Evolutionary conservation across 495 filamentous ascomycete species (phyloP).

Genomic region (Articulospora tetracladia): DNA sequence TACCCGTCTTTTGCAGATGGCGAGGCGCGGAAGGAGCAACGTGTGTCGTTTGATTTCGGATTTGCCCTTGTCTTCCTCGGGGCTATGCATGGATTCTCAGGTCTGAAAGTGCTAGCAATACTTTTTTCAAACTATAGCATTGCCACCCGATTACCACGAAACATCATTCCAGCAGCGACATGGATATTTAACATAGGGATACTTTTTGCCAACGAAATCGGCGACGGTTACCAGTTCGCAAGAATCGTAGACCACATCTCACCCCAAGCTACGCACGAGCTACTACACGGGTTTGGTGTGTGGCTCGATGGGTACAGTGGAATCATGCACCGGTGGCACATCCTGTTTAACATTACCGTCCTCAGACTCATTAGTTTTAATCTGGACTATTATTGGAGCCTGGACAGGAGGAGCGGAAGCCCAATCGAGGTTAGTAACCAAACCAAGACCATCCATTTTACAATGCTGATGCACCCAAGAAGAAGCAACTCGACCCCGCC

Average conservation of each 20-base stretch:
- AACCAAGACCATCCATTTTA: constrained; percentile 3
- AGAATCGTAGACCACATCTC: constrained; percentile 53
- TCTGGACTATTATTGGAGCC: constrained; percentile 93
- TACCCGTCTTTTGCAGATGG: constrained; percentile 44
- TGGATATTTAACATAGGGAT: constrained; percentile 91
- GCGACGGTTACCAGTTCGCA: constrained; percentile 67
- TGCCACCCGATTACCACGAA: constrained; percentile 61
- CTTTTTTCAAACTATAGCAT: constrained; percentile 79
- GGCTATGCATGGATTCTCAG: constrained; percentile 81
- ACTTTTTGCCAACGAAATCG: constrained; percentile 88
- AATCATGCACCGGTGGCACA: constrained; percentile 83
- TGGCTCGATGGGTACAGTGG: constrained; percentile 76
- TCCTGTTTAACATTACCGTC: constrained; percentile 96
- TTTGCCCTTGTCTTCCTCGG: constrained; percentile 78
- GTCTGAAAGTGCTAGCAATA: constrained; percentile 75
- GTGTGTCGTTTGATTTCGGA: constrained; percentile 77
- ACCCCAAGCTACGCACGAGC: constrained; percentile 29
- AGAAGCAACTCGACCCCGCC: constrained; percentile 91
- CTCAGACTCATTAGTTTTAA: constrained; percentile 94
- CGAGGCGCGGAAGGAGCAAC: constrained; percentile 65
- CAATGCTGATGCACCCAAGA: constrained; percentile 73
- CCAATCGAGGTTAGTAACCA: constrained; percentile 69
- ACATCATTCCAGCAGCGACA: constrained; percentile 67
- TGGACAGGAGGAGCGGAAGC: constrained; percentile 58
- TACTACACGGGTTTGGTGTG: constrained; percentile 52